Evolutionary conservation across 352 stramenopile species (phyloP), one percentile per base, ranked within the genome.

Genomic region (Globisporangium lucens): DNA sequence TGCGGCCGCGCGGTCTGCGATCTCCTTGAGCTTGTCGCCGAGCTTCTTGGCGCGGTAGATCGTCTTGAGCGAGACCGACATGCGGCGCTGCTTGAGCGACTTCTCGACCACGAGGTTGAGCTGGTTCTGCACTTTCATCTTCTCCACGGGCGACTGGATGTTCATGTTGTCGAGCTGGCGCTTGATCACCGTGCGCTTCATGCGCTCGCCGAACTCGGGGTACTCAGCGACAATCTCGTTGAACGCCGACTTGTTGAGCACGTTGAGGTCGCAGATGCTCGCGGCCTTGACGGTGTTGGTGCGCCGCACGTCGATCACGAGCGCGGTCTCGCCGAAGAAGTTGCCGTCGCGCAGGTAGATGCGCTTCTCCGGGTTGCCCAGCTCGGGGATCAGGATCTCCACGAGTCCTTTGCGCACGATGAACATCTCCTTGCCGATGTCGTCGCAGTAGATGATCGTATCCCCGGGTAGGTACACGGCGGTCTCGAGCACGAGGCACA

Each of bases 341-440:
- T 90, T 90, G 9, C 83, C 84, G 55, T 94, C 84, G 10, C 80
- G 75, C 35, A 94, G 63, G 64, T 91, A 90, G 61, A 91, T 85
- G 5, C 82, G 80, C 56, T 88, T 91, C 27, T 89, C 80, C 0
- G 65, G 56, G 57, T 83, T 80, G 7, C 72, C 68, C 1, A 55
- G 64, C 20, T 89, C 82, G 12, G 78, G 77, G 17, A 94, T 77
- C 10, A 90, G 51, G 61, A 96, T 88, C 59, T 90, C 80, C 0
- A 94, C 85, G n/a, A 93, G 70, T 0, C 89, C 89, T 69, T 90
- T 91, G n/a, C 82, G 82, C 7, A 95, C 79, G 53, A 96, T 93
- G 66, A 94, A 95, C 83, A 95, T 93, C 65, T 93, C 84, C 65
- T 89, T 90, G 65, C 87, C 87, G 17, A 93, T 89, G 41, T 93